Base-by-base conservation (phyloP, 106 monocot species). In the Acorus gramineus region DNA sequence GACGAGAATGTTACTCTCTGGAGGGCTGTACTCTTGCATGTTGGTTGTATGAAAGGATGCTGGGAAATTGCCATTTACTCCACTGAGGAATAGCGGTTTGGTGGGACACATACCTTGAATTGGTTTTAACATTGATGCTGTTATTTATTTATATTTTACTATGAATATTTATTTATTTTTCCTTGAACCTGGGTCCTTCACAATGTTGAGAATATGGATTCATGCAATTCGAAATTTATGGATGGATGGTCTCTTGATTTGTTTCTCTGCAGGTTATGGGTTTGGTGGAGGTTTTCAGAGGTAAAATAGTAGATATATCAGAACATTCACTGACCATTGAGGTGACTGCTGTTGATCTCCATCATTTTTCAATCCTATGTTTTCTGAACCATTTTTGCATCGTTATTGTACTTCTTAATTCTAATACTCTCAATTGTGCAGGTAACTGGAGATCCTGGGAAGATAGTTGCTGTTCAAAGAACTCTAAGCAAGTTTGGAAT, bases 361-460 rank as follows among this genome's bases (percentile, higher is more conserved):
- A 49, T 62, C 6, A 71, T 56, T 46, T 51, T 66, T 63, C 12
- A 52, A 2, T 62, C 64, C 1, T 49, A 49, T 50, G 3, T 57
- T 12, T 47, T 11, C 10, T 42, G 28, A 48, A 12, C 12, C 10
- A 48, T 5, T 47, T 56, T 46, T 63, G 47, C 10, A 44, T 28
- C 10, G 55, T 57, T 13, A 28, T 42, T 55, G 8, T 57, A 52
- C 10, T 11, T 46, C 6, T 50, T 52, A 5, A 12, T 44, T 7
- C 52, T 4, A 61, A 62, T 43, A 67, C 46, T 42, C 49, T 66
- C 60, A 73, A 57, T 44, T 53, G 62, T 75, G 60, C 64, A 94
- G 94, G 89, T 94, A 60, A 78, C 89, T 66, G 94, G 94, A 66
- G 94, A 94, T 84, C 94, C 94, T 72, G 94, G 94, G n/a, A 94